Conservation (phyloP, 2,329 filamentous ascomycete species). For the Colletotrichum horii region DNA sequence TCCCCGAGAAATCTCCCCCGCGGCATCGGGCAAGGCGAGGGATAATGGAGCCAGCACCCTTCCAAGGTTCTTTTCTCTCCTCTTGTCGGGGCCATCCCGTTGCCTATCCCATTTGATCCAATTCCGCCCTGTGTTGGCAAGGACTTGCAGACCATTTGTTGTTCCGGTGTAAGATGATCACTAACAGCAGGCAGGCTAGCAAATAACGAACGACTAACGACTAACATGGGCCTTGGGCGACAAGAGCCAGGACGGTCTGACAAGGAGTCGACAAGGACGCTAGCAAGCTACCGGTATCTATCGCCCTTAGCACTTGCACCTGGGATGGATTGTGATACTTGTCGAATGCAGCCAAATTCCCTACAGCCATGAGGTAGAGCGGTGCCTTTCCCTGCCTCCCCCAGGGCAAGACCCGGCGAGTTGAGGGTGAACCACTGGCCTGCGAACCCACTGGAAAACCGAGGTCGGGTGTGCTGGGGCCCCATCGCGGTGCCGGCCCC, state of each 20-base stretch:
- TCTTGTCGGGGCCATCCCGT: not conserved
- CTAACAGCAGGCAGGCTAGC: not conserved
- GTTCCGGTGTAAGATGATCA: not conserved
- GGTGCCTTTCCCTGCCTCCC: not conserved
- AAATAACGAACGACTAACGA: not conserved
- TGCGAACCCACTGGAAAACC: not conserved
- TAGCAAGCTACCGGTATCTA: not conserved
- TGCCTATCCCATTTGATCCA: not conserved
- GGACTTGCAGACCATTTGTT: not conserved
- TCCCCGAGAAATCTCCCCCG: slow-evolving; percentile 14
- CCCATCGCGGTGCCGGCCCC: not conserved
- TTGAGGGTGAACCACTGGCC: not conserved
- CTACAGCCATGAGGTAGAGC: slow-evolving; percentile 6
- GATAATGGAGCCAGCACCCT: not conserved
- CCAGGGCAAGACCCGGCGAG: not conserved
- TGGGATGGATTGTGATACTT: not conserved
- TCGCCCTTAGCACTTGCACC: not conserved
- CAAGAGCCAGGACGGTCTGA: not conserved
- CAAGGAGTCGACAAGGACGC: not conserved
- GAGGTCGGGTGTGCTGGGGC: not conserved
- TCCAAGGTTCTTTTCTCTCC: not conserved
- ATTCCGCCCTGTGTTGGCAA: not conserved
- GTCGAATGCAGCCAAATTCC: not conserved
- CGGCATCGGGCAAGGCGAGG: not conserved
- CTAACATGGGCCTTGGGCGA: not conserved